These are phyloP conservation scores for Leucogyrophana mollusca DNA, from an alignment of 768 basidiomycete species.

Conservation along the genomic window DNA sequence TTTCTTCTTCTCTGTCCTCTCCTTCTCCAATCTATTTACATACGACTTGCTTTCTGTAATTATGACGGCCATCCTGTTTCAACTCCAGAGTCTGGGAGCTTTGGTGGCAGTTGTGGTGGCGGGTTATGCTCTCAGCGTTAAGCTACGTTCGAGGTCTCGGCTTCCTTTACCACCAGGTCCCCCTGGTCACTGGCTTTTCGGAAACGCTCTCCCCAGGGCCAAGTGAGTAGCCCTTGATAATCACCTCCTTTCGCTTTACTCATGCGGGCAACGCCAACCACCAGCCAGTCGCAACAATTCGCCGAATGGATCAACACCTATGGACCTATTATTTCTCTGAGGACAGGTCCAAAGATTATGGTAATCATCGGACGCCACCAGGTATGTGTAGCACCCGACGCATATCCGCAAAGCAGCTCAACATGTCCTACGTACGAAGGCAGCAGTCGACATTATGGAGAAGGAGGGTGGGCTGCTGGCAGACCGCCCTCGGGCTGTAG, in stretches of 20 bases:
- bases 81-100: constrained; percentile 15
- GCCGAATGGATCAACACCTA: constrained; percentile 61
- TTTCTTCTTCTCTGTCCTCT: too few relatives aligned
- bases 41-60: background rate
- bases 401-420: background rate
- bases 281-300: constrained; percentile 39
- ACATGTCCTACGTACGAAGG: constrained; percentile 26
- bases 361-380: constrained; percentile 37
- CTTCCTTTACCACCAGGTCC: constrained; percentile 30
- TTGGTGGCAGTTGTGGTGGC: constrained; percentile 17
- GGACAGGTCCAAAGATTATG: constrained; percentile 41
- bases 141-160: constrained; percentile 8
- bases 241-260: too few relatives aligned
- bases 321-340: constrained; percentile 58
- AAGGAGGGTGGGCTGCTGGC: constrained; percentile 57
- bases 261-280: background rate
- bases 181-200: constrained; percentile 33
- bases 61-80: constrained; percentile 6
- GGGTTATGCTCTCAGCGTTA: constrained; percentile 7
- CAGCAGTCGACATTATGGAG: constrained; percentile 67
- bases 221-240: constrained; percentile 21
- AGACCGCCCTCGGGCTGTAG: constrained; percentile 54
- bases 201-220: constrained; percentile 22
- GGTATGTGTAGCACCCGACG: constrained; percentile 15
- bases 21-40: too few relatives aligned